Conservation (phyloP, 108 stramenopile species). For the Pseudonitzschia multiseries region DNA sequence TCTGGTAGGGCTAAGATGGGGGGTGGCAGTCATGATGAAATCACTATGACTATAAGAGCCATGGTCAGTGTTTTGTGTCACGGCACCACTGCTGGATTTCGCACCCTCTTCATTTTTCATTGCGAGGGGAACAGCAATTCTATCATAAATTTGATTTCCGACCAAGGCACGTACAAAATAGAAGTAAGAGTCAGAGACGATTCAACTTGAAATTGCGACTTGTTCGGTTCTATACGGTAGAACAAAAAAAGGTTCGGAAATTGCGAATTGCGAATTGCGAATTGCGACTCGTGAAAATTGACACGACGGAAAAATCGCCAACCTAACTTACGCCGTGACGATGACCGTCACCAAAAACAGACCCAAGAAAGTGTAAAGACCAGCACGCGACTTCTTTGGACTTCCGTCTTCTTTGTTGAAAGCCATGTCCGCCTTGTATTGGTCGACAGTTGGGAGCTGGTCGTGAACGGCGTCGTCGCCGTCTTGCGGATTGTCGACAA, state of each 20-base stretch:
- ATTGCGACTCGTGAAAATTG: no score
- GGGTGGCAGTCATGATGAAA: neutral
- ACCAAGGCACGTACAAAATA: no score
- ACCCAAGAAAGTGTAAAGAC: slow-evolving; percentile 15
- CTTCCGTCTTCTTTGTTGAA: neutral
- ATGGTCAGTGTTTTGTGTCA: neutral
- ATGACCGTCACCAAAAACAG: neutral
- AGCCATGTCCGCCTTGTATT: slow-evolving; percentile 18
- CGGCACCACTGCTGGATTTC: neutral
- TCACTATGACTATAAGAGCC: neutral
- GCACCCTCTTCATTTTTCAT: neutral
- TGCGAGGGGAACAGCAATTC: slow-evolving; percentile 8
- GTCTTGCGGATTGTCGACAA: slow-evolving; percentile 1
- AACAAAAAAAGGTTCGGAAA: no score
- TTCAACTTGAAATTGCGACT: neutral
- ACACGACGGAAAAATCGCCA: neutral
- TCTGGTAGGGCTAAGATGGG: neutral
- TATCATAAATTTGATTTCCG: neutral
- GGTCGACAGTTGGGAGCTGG: slow-evolving; percentile 25
- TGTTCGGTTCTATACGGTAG: neutral
- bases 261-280: no score
- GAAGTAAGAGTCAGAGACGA: neutral
- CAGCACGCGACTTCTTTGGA: slow-evolving; percentile 6
- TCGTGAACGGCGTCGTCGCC: slow-evolving; percentile 21
- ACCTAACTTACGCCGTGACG: slow-evolving; percentile 8